These are phyloP conservation scores for Rhodotorula babjevae DNA, from an alignment of 768 basidiomycete species.

Conservation along the genomic window DNA sequence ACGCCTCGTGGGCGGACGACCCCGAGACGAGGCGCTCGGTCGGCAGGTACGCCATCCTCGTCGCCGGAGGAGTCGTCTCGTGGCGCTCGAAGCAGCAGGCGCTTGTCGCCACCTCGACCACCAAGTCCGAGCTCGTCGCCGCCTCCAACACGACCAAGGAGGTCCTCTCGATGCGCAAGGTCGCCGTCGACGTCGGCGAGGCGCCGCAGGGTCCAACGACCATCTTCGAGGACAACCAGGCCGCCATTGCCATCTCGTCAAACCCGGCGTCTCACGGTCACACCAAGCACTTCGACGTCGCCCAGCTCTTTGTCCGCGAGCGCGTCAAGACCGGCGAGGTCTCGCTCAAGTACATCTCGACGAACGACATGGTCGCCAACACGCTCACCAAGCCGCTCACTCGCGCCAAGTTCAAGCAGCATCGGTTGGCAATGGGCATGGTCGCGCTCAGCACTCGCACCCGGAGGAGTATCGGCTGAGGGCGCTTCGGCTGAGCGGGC, in stretches of 20 bases:
- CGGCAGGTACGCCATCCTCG: background rate
- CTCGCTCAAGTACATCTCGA: background rate
- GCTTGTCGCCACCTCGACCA: conserved; percentile 49
- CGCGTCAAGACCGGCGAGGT: background rate
- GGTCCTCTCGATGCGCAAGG: background rate
- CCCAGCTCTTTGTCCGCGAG: background rate
- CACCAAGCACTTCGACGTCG: background rate
- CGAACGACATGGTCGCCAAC: background rate
- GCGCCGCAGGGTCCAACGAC: background rate
- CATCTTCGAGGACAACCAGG: background rate
- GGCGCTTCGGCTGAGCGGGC: too few relatives aligned
- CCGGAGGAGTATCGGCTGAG: conserved; percentile 43
- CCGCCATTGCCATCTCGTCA: background rate
- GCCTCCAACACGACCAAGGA: background rate
- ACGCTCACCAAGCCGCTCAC: background rate
- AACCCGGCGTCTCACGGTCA: background rate
- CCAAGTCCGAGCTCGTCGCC: conserved; percentile 53
- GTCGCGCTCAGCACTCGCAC: background rate
- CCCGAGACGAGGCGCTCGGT: background rate
- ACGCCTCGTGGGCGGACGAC: background rate
- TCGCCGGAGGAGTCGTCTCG: conserved; percentile 47
- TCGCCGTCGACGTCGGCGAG: background rate
- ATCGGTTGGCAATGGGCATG: background rate
- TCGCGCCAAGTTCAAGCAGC: background rate
- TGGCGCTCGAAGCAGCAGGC: conserved; percentile 52